Evolutionary conservation across 2,329 filamentous ascomycete species (phyloP).

Genomic region (Penicillium sp.): DNA sequence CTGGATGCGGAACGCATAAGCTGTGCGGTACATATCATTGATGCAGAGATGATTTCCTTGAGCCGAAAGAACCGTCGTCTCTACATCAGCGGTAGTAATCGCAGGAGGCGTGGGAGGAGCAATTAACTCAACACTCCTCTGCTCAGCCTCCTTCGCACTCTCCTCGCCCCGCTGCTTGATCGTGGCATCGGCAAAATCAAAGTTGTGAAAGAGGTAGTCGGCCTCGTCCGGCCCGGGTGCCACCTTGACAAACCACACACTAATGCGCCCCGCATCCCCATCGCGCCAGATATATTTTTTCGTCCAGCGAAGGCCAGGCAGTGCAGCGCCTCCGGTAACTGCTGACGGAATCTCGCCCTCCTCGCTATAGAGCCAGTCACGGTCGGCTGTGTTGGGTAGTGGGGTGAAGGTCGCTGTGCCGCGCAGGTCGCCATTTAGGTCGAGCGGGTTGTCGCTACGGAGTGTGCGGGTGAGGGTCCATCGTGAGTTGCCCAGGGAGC

Average conservation of each 20-base stretch:
- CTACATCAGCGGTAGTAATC: slow-evolving; percentile 1
- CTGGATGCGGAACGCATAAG: slow-evolving; percentile 44
- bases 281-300: slow-evolving; percentile 50
- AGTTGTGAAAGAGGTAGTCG: slow-evolving; percentile 50
- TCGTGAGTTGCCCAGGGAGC: slow-evolving; percentile 30
- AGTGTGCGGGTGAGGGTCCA: slow-evolving; percentile 44
- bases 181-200: slow-evolving; percentile 33
- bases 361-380: slow-evolving; percentile 45
- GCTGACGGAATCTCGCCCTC: slow-evolving; percentile 42
- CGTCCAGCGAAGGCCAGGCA: slow-evolving; percentile 34
- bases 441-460: slow-evolving; percentile 42
- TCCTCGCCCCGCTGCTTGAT: not conserved
- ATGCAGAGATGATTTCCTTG: slow-evolving; percentile 48
- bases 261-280: slow-evolving; percentile 33
- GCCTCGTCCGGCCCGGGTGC: slow-evolving; percentile 29
- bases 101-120: slow-evolving; percentile 28
- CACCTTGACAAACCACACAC: slow-evolving; percentile 50
- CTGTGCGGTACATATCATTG: slow-evolving; percentile 50
- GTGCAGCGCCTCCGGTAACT: slow-evolving; percentile 21
- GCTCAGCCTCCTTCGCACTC: not conserved
- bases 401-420: slow-evolving; percentile 43
- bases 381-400: slow-evolving; percentile 23
- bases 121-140: slow-evolving; percentile 14
- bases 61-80: slow-evolving; percentile 37
- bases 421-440: slow-evolving; percentile 44